These are phyloP conservation scores for Madurella fahalii DNA, from an alignment of 2,329 filamentous ascomycete genomes.

Conservation along the genomic window DNA sequence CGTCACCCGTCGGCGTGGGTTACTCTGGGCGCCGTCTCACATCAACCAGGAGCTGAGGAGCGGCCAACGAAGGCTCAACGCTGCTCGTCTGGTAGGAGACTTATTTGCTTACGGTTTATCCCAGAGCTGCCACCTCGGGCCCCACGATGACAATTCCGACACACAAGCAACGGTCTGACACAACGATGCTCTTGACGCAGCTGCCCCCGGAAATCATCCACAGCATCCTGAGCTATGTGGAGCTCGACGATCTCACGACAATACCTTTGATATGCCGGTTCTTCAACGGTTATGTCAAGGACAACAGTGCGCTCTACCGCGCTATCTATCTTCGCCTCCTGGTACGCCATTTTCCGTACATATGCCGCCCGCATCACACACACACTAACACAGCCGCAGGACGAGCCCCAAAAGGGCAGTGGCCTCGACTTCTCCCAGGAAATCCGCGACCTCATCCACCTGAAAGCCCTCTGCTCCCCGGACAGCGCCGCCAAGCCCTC, in stretches of 20 bases:
- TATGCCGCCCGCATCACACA: neutral
- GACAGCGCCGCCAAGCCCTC: constrained; percentile 33
- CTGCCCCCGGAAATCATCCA: constrained; percentile 63
- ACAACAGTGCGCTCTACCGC: constrained; percentile 57
- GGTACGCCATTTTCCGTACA: constrained; percentile 36
- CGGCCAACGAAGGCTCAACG: too few species aligned
- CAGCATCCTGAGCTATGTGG: constrained; percentile 53
- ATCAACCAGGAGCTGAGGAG: too few species aligned
- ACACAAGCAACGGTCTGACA: neutral
- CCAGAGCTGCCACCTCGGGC: neutral
- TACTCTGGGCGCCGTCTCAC: too few species aligned
- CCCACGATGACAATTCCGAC: neutral
- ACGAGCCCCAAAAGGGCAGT: constrained; percentile 32
- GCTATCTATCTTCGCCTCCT: constrained; percentile 56
- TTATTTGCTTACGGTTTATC: too few species aligned
- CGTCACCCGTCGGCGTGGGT: too few species aligned
- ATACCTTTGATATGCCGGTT: constrained; percentile 49
- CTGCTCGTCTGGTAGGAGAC: too few species aligned
- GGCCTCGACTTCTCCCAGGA: constrained; percentile 32
- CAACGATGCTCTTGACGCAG: constrained; percentile 33
- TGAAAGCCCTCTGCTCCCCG: constrained; percentile 41
- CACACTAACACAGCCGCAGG: constrained; percentile 27
- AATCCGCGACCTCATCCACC: constrained; percentile 41
- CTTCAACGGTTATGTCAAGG: constrained; percentile 51
- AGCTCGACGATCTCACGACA: constrained; percentile 52